A percentile compares a stretch with the other conserved stretches of the same genome.
Evolutionary conservation across 1,139 yeast species (phyloP).

Genomic region (Yamadazyma sp.): DNA sequence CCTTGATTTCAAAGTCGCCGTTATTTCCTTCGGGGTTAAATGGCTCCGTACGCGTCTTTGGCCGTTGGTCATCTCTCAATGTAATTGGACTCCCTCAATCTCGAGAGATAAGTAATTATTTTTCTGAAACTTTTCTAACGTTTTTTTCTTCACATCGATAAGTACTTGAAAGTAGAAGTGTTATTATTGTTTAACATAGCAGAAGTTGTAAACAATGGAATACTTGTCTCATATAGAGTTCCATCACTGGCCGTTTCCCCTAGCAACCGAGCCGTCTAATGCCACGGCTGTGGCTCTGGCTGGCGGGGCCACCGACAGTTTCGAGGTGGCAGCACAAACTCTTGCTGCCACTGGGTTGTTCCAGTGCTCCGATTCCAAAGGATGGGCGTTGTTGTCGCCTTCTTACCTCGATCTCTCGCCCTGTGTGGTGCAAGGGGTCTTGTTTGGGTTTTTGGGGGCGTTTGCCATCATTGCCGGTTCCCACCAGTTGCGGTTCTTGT

Average conservation of each 20-base stretch:
- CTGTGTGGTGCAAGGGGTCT: constrained; percentile 75
- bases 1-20: no score
- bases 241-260: constrained; percentile 13
- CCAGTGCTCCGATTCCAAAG: constrained; percentile 39
- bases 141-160: no score
- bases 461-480: constrained; percentile 57
- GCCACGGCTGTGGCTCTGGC: background rate
- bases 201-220: constrained; percentile 12
- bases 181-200: no score
- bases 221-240: constrained; percentile 13
- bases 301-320: background rate
- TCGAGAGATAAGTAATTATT: no score
- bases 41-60: no score
- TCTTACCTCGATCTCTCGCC: constrained; percentile 70
- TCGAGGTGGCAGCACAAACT: background rate
- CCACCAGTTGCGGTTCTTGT: constrained; percentile 38
- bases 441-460: constrained; percentile 52
- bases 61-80: no score
- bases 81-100: no score
- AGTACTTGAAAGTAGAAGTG: no score
- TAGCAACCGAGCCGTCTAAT: no score
- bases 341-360: constrained; percentile 5
- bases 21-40: no score
- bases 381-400: constrained; percentile 73
- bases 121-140: no score